phyloP scores from a whole-genome alignment of 2,329 filamentous ascomycete genomes.

The Tricladium varicosporioides region DNA sequence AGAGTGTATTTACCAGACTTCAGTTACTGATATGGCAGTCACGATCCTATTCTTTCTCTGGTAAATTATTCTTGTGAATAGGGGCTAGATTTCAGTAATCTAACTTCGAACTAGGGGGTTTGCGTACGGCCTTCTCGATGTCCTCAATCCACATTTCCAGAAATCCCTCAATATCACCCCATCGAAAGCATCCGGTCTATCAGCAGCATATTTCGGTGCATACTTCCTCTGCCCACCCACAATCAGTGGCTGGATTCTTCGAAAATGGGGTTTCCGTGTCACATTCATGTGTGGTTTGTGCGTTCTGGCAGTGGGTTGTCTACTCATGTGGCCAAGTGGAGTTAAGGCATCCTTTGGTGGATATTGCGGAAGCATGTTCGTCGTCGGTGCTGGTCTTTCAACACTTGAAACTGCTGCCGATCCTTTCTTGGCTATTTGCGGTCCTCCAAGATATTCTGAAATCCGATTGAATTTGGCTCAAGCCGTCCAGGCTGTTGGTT shows the following conservation, averaged over 20 bases:
- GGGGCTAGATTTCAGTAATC: not conserved
- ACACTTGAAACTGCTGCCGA: constrained; percentile 78
- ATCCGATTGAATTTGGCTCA: constrained; percentile 75
- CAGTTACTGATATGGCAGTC: constrained; percentile 33
- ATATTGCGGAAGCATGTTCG: constrained; percentile 71
- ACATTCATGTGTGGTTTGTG: constrained; percentile 66
- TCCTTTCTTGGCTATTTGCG: constrained; percentile 53
- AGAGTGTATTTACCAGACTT: not conserved
- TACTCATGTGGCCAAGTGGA: constrained; percentile 57
- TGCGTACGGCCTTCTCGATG: constrained; percentile 44
- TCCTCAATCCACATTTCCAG: constrained; percentile 44
- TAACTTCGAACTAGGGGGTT: constrained; percentile 34
- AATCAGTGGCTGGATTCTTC: constrained; percentile 62
- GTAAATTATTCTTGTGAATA: constrained; percentile 23
- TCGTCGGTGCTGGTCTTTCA: constrained; percentile 71
- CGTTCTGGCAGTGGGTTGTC: constrained; percentile 62
- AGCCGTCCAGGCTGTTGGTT: constrained; percentile 74
- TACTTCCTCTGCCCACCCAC: constrained; percentile 71
- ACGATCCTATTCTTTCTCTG: constrained; percentile 52
- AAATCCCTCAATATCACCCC: constrained; percentile 37
- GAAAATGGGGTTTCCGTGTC: constrained; percentile 61
- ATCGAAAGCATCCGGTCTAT: constrained; percentile 24
- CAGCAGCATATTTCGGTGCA: constrained; percentile 44
- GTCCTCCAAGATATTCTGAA: constrained; percentile 69
- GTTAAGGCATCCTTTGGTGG: constrained; percentile 65